phyloP scores from a whole-genome alignment of 2,329 filamentous ascomycete genomes.

The Lasiodiplodia gonubiensis region DNA sequence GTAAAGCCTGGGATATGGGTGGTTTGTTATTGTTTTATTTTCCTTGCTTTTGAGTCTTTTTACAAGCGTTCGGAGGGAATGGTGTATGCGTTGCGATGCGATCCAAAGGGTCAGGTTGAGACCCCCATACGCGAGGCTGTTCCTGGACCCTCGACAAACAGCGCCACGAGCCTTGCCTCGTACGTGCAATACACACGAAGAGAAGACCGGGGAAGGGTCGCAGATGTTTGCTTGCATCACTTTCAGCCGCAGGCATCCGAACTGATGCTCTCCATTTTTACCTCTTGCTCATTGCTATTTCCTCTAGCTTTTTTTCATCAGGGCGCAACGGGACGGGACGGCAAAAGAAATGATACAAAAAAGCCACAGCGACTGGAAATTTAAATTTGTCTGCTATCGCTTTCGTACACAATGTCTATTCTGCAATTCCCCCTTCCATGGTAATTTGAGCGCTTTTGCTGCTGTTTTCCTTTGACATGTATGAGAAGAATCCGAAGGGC shows the following conservation, averaged over 20 bases:
- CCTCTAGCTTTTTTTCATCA: background rate
- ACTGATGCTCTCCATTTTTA: background rate
- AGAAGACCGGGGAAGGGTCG: background rate
- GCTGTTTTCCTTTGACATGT: background rate
- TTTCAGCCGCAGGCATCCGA: slow-evolving; percentile 11
- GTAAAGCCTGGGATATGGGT: slow-evolving; percentile 2
- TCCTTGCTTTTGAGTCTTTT: background rate
- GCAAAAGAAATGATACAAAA: slow-evolving; percentile 22
- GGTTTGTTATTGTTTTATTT: background rate
- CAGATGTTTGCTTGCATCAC: slow-evolving; percentile 20
- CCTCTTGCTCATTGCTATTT: background rate
- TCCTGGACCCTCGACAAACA: background rate
- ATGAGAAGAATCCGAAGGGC: background rate
- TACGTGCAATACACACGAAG: background rate
- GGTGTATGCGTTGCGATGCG: slow-evolving; percentile 3
- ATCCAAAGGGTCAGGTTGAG: background rate
- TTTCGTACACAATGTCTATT: background rate
- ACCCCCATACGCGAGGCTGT: slow-evolving; percentile 2
- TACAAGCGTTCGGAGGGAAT: slow-evolving; percentile 4
- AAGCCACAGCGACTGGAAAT: background rate
- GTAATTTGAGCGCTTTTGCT: background rate
- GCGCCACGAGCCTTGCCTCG: background rate
- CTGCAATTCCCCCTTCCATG: background rate
- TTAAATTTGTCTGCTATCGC: background rate
- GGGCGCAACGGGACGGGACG: slow-evolving; percentile 16